A percentile compares a stretch with the other conserved stretches of the same genome.
phyloP scores from a whole-genome alignment of 352 stramenopile species.

The Phytophthora chlamydospora region DNA sequence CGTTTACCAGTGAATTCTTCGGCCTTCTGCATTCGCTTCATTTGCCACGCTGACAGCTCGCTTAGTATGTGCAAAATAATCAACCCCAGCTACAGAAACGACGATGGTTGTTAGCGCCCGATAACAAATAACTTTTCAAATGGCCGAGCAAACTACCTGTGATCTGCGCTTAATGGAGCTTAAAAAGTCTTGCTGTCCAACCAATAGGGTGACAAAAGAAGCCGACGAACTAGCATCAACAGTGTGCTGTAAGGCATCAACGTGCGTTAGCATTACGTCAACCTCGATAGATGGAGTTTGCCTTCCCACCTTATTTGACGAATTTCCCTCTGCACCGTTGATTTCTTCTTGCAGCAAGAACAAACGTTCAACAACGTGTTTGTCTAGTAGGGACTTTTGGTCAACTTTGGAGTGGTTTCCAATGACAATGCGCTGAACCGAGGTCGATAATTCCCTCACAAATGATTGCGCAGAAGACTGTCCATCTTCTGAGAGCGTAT shows the following conservation, averaged over 20 bases:
- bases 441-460: conserved; percentile 49
- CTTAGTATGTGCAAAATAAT: conserved; percentile 76
- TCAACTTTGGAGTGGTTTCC: conserved; percentile 34
- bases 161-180: conserved; percentile 67
- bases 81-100: conserved; percentile 62
- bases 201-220: conserved; percentile 30
- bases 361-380: conserved; percentile 63
- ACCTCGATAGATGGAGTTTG: neutral
- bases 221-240: conserved; percentile 1
- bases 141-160: conserved; percentile 46
- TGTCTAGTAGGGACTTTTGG: conserved; percentile 54
- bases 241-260: conserved; percentile 13
- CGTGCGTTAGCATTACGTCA: conserved; percentile 1
- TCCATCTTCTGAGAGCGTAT: conserved; percentile 55
- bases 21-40: conserved; percentile 89
- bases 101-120: conserved; percentile 11
- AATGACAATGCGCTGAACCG: conserved; percentile 63
- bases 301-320: conserved; percentile 14
- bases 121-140: neutral
- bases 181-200: conserved; percentile 33
- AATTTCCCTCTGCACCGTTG: conserved; percentile 11
- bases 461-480: conserved; percentile 49
- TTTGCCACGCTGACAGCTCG: conserved; percentile 86
- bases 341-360: conserved; percentile 42
- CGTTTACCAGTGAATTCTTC: conserved; percentile 78